Conservation (phyloP, 257 asterid species). For the Leonotis leonurus region DNA sequence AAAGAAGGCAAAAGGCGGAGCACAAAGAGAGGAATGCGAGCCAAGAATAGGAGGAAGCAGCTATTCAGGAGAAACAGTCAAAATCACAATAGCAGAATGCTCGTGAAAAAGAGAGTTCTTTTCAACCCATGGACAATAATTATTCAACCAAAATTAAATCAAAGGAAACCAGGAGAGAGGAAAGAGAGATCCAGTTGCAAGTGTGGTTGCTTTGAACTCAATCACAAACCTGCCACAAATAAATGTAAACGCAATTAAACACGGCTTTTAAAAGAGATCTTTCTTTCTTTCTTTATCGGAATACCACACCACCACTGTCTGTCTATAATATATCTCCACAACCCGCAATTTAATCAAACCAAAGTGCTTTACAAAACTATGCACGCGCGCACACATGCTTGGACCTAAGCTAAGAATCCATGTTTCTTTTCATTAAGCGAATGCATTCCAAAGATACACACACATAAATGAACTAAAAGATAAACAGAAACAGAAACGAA, state of each 20-base stretch:
- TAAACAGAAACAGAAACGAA: neutral
- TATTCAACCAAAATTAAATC: neutral
- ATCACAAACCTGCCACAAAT: constrained; percentile 46
- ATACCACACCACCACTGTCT: constrained; percentile 20
- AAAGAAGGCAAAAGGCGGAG: constrained; percentile 12
- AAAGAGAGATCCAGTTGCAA: constrained; percentile 10
- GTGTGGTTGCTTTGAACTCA: constrained; percentile 26
- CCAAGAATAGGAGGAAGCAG: constrained; percentile 16
- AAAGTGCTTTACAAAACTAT: neutral
- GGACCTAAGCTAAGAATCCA: too few species aligned
- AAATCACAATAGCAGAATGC: constrained; percentile 29
- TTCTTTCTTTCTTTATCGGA: constrained; percentile 9
- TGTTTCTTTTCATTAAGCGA: neutral
- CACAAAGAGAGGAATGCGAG: constrained; percentile 16
- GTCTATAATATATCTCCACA: constrained; percentile 3
- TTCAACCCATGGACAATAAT: constrained; percentile 17
- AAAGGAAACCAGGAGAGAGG: neutral
- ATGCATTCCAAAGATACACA: neutral
- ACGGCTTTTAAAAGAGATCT: neutral
- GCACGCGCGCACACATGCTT: neutral
- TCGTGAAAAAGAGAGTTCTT: constrained; percentile 40
- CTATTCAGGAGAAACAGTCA: constrained; percentile 25
- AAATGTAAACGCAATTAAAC: constrained; percentile 22
- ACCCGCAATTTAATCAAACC: constrained; percentile 13
- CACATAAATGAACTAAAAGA: too few species aligned